Conservation (phyloP, 2,329 filamentous ascomycete species). For the Lasiodiplodia gonubiensis region DNA sequence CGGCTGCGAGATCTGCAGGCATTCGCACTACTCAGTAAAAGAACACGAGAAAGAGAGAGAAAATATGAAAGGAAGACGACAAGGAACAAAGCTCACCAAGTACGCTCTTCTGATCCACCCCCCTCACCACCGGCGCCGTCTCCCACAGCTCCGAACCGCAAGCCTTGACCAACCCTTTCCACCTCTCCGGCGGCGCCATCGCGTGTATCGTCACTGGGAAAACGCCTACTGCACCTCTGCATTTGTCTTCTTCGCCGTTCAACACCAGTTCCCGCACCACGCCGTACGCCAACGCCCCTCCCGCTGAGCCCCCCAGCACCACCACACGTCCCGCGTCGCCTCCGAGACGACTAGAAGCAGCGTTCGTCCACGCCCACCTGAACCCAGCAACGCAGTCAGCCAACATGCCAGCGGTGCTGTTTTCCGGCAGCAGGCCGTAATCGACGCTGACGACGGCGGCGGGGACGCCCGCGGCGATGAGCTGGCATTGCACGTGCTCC, state of each 20-base stretch:
- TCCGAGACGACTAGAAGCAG: not conserved
- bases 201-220: slow-evolving; percentile 30
- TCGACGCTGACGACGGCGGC: slow-evolving; percentile 44
- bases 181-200: slow-evolving; percentile 28
- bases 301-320: slow-evolving; percentile 32
- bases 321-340: not conserved
- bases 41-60: not conserved
- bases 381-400: slow-evolving; percentile 35
- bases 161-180: slow-evolving; percentile 27
- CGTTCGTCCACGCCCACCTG: slow-evolving; percentile 20
- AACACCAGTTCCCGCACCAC: not conserved
- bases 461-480: slow-evolving; percentile 38
- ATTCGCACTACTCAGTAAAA: not conserved
- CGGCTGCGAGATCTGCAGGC: slow-evolving; percentile 7
- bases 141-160: slow-evolving; percentile 24
- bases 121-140: slow-evolving; percentile 12
- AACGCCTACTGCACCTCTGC: slow-evolving; percentile 29
- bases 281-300: slow-evolving; percentile 30
- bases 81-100: not conserved
- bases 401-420: slow-evolving; percentile 38
- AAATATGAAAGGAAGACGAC: not conserved
- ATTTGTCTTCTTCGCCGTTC: not conserved
- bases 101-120: not conserved
- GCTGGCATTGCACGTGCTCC: slow-evolving; percentile 44
- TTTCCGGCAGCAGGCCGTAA: slow-evolving; percentile 36